These are phyloP conservation scores for Puccinia polysora DNA, from an alignment of 1,284 basidiomycete species.

Conservation along the genomic window DNA sequence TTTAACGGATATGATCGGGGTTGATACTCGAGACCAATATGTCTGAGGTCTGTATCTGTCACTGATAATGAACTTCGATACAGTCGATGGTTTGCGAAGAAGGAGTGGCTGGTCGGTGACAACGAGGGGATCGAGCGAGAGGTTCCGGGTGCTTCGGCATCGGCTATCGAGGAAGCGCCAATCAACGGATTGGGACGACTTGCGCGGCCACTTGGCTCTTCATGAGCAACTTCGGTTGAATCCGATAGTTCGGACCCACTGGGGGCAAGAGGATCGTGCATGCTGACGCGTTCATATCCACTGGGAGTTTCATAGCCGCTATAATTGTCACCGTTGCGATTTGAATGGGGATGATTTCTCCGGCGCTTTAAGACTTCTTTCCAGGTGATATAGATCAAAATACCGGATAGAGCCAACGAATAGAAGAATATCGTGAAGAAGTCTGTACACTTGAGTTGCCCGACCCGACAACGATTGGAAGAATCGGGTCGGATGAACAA, in stretches of 20 bases:
- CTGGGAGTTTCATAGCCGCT: conserved; percentile 50
- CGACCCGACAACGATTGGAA: conserved; percentile 66
- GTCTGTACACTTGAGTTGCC: conserved; percentile 73
- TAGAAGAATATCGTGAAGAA: conserved; percentile 77
- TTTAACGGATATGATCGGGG: conserved; percentile 88
- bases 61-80: conserved; percentile 45
- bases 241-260: conserved; percentile 29
- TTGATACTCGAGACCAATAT: conserved; percentile 57
- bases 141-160: conserved; percentile 3
- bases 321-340: conserved; percentile 25
- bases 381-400: conserved; percentile 55
- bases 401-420: conserved; percentile 64
- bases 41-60: conserved; percentile 20
- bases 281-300: conserved; percentile 51
- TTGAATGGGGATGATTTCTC: conserved; percentile 45
- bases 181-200: conserved; percentile 57
- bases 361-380: conserved; percentile 42
- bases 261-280: conserved; percentile 46
- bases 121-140: conserved; percentile 34
- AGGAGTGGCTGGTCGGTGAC: conserved; percentile 37
- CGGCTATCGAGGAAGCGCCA: conserved; percentile 62
- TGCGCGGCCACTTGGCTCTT: conserved; percentile 4
- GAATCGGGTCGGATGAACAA: conserved; percentile 49
- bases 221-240: conserved; percentile 8
- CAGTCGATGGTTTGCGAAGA: conserved; percentile 41